Conservation (phyloP, 2,329 filamentous ascomycete species). For the Orbilia quercus region DNA sequence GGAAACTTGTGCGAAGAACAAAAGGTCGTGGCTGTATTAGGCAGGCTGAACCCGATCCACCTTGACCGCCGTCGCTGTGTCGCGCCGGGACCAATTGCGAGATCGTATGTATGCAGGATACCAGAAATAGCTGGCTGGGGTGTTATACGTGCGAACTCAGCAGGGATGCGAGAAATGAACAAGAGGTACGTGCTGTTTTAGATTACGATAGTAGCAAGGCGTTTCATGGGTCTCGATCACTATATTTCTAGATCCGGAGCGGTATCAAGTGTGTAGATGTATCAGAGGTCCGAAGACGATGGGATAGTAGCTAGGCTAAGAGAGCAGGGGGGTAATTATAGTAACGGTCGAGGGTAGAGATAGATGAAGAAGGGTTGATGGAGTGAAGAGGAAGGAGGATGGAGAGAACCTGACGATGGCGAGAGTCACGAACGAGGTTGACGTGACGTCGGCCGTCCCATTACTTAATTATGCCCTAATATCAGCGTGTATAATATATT, state of each 20-base stretch:
- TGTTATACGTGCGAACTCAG: conserved; percentile 29
- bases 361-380: conserved; percentile 32
- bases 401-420: conserved; percentile 1
- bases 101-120: conserved; percentile 16
- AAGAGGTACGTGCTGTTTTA: conserved; percentile 19
- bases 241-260: too few relatives aligned
- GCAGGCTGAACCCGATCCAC: conserved; percentile 37
- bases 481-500: conserved; percentile 4
- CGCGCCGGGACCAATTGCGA: conserved; percentile 28
- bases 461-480: conserved; percentile 14
- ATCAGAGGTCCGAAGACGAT: too few relatives aligned
- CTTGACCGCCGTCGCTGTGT: conserved; percentile 14
- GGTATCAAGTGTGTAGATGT: too few relatives aligned
- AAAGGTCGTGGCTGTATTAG: neutral
- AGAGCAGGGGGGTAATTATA: conserved; percentile 4
- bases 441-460: neutral
- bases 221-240: conserved; percentile 15
- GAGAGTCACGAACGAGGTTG: neutral
- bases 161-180: conserved; percentile 34
- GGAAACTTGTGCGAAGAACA: neutral
- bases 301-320: conserved; percentile 3
- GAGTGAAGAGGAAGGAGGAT: conserved; percentile 18
- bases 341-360: conserved; percentile 11
- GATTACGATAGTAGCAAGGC: conserved; percentile 23
- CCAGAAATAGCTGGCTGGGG: conserved; percentile 42